Evolutionary conservation across 2,329 filamentous ascomycete genomes (phyloP).

Genomic region (Didymella lethalis): DNA sequence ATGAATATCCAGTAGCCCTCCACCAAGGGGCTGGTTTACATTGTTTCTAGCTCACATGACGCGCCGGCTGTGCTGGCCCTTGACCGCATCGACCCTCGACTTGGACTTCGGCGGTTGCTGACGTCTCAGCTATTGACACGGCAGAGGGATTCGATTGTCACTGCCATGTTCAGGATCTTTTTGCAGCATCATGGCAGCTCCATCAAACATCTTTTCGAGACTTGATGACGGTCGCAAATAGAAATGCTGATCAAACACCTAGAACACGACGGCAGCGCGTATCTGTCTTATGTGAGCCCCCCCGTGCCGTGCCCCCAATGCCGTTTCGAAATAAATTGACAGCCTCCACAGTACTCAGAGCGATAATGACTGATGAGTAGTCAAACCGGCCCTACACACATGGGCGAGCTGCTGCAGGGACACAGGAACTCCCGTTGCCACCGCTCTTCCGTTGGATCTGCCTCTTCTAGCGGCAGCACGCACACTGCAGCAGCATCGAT

Average conservation of each 20-base stretch:
- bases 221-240: constrained; percentile 14
- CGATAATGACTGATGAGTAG: constrained; percentile 16
- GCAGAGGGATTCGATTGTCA: not conserved
- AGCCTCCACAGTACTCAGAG: constrained; percentile 12
- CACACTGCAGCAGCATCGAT: constrained; percentile 2
- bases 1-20: not conserved
- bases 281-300: constrained; percentile 14
- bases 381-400: constrained; percentile 10
- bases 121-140: not conserved
- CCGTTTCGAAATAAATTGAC: constrained; percentile 26
- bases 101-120: constrained; percentile 5
- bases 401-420: constrained; percentile 27
- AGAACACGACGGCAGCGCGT: constrained; percentile 12
- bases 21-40: constrained; percentile 18
- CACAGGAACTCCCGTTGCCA: constrained; percentile 9
- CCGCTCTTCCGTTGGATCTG: constrained; percentile 4
- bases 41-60: constrained; percentile 16
- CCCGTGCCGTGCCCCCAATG: constrained; percentile 14
- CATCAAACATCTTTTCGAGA: not conserved
- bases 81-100: not conserved
- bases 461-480: constrained; percentile 1
- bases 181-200: not conserved
- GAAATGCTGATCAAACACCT: constrained; percentile 18
- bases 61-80: not conserved
- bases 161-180: not conserved